Base-by-base conservation (phyloP, 2,329 filamentous ascomycete genomes). In the Sporothrix pallida region DNA sequence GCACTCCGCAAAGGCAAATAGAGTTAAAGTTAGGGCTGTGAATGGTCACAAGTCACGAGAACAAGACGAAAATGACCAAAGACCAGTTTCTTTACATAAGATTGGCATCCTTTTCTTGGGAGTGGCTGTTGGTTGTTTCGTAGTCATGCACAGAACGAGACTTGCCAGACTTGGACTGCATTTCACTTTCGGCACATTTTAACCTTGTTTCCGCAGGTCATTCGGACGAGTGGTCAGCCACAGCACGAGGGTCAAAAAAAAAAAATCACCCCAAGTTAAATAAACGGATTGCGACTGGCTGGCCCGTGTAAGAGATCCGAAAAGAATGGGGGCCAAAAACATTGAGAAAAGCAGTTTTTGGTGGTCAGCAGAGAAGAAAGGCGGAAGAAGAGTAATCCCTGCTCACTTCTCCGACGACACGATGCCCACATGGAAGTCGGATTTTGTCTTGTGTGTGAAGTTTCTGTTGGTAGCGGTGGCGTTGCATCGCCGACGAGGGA, bases 161-260 rank as follows among this genome's bases (percentile, higher is more conserved):
- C 9, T 62, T n/a, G 26, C 7, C 58, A 20, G 12, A 37, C 23
- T 26, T 26, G 10, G 56, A 23, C 56, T 13, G 23, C 23, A 1
- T 1, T 26, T 26, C 20, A 8, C 20, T 48, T 54, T 62, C 69
- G 69, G 69, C 69, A 60, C 37, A 62, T n/a, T 71, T 60, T 62
- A 37, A 31, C 69, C 54, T 71, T 71, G 54, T 48, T 62, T 71
- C 69, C 69, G 69, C 31, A 37, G 31, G 31, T 5, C 31, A 37
- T 2, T 37, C 7, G 31, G 31, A 37, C 31, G 31, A 37, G 31
- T 37, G 31, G 31, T 37, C 31, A 63, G 67, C 52, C 50, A 26
- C 56, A 31, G 56, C 23, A 31, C 7, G 15, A 37, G 31, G 31
- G 31, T 5, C 31, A 37, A 37, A 7, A 37, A 37, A 37, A 37